Conservation (phyloP, 345 rosid species). For the Citrus unshiu region DNA sequence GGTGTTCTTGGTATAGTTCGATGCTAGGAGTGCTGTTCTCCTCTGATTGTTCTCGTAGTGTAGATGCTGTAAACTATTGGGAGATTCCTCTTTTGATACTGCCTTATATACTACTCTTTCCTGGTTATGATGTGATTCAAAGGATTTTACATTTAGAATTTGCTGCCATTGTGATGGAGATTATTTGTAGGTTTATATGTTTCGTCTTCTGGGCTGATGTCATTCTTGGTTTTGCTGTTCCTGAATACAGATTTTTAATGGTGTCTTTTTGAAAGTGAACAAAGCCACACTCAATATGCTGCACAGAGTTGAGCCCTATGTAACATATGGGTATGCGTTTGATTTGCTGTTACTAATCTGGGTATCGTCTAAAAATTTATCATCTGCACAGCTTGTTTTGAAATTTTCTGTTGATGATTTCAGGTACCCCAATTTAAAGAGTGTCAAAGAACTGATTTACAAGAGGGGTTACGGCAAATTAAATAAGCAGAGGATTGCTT, state of each 20-base stretch:
- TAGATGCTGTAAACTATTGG: not conserved
- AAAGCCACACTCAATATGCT: conserved; percentile 92
- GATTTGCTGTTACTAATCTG: not conserved
- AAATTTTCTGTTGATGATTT: not conserved
- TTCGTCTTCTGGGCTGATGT: not conserved
- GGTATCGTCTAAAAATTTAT: not conserved
- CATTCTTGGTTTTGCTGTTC: not conserved
- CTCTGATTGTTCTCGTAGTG: too few relatives aligned
- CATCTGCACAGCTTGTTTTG: not conserved
- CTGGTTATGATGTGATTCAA: not conserved
- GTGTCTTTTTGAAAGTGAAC: conserved; percentile 90
- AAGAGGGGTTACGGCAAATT: conserved; percentile 90
- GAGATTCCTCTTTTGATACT: not conserved
- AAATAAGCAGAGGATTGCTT: conserved; percentile 65
- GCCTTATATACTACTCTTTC: not conserved
- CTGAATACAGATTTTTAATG: conserved; percentile 75
- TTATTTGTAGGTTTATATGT: not conserved
- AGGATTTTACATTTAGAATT: not conserved
- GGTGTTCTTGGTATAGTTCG: too few relatives aligned
- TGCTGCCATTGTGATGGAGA: not conserved
- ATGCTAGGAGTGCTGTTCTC: too few relatives aligned
- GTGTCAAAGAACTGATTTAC: conserved; percentile 81
- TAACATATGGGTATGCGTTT: conserved; percentile 70
- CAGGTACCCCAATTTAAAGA: conserved; percentile 92
- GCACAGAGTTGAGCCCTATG: conserved; percentile 91